Base-by-base conservation (phyloP, 345 rosid species). In the Triadica sebifera region DNA sequence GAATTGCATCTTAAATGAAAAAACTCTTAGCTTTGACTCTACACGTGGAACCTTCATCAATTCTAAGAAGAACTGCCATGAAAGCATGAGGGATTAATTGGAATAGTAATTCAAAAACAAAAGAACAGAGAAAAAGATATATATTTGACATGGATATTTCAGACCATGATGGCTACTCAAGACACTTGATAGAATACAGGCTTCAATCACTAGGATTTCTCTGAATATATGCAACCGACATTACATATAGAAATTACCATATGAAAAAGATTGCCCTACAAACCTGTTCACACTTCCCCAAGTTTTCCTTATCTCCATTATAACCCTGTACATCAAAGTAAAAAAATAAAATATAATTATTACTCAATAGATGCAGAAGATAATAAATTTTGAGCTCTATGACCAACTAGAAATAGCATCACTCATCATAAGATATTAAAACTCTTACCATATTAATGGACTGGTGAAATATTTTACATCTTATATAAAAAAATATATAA, bases 221-320 rank as follows among this genome's bases (percentile, higher is more conserved):
- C 38, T 24, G 5, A 6, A 25, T 15, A 34, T 25, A 24, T 34
- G 20, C 24, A 59, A 16, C 65, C 6, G 19, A 55, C 24, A 55
- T 55, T 20, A 20, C 47, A 43, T 43, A 43, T 43, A 3, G 47
- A 43, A 43, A 10, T 10, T 25, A 60, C 1, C 10, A 11, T 4
- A 50, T 25, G 61, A 56, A 73, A 61, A 57, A 12, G n/a, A 67
- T 51, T 53, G 75, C 39, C 39, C 10, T 52, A 84, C 87, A 41
- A 38, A 89, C 97, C 87, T 90, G 89, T 75, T 92, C 95, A 81
- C 97, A 92, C 77, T 86, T 88, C 70, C 97, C 97, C 87, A 92
- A 82, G 72, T 82, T 87, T 68, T 85, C 92, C 80, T 71, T 84
- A 76, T 89, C 72, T 71, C 94, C 92, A 38, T 76, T 85, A 77